Evolutionary conservation across 345 rosid species (phyloP), one percentile per base, ranked within the genome.

Genomic region (Euphorbia peplus): DNA sequence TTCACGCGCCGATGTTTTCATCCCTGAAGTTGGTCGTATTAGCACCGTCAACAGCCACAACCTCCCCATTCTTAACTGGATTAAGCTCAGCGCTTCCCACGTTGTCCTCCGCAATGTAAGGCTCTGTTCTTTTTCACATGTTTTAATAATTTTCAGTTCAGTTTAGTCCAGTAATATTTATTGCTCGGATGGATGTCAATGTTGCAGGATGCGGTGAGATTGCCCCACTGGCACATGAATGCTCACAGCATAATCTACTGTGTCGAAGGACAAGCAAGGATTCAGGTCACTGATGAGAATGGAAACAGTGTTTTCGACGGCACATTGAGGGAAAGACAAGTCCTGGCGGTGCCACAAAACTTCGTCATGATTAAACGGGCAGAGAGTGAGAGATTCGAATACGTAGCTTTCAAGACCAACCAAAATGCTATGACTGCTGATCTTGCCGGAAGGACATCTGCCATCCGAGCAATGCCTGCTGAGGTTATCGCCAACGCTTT

Each of bases 191-290:
- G n/a, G n/a, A n/a, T n/a, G n/a, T n/a, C n/a, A n/a, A n/a, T n/a
- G 10, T 39, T 39, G 75, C 82, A 87, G 97, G 82, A 83, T 50
- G 87, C 87, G 24, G 60, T 87, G 37, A 47, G 81, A 83, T 63
- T 83, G 37, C 97, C 97, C 4, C 90, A 87, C 64, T 93, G 86
- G 87, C 76, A 82, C 68, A 16, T 71, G 69, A 88, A 87, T 63
- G 89, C 95, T 4, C 81, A 91, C 79, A 79, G 80, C 70, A 63
- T 93, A 21, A 24, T 86, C 11, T 91, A 89, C 73, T 86, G 39
- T 9, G 74, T 90, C 41, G 78, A 80, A 0, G 97, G 96, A 0
- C 65, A 74, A 3, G 88, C 86, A 15, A 66, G 61, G 64, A 55
- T 88, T 39, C 96, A 93, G 67, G 76, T 91, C 3, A 87, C 83